phyloP scores from a whole-genome alignment of 805 yeast genomes.

The Yueomyces sinensis region DNA sequence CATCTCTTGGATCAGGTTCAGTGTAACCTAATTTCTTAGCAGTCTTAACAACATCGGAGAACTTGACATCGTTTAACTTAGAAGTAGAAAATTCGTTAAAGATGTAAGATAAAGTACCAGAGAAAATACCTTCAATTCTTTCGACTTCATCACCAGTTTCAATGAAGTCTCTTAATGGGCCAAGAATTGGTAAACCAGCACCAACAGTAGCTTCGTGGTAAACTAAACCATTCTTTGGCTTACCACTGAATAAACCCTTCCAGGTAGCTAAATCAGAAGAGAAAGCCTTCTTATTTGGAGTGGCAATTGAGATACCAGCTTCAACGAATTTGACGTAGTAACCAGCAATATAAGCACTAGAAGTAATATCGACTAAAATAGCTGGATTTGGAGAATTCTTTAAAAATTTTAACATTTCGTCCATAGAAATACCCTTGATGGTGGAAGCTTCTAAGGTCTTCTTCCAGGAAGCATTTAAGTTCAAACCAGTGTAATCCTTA shows the following conservation, averaged over 20 bases:
- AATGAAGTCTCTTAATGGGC: constrained; percentile 76
- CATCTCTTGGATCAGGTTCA: constrained; percentile 99
- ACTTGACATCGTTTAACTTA: constrained; percentile 47
- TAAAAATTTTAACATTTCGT: constrained; percentile 49
- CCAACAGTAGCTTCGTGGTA: constrained; percentile 99
- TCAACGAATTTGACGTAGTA: constrained; percentile 62
- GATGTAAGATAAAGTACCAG: constrained; percentile 90
- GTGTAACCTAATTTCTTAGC: constrained; percentile 93
- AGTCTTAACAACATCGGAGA: constrained; percentile 77
- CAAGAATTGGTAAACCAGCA: constrained; percentile 92
- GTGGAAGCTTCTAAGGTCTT: constrained; percentile 33
- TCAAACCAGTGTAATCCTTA: constrained; percentile 57
- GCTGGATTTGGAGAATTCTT: constrained; percentile 58
- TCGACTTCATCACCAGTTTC: constrained; percentile 88
- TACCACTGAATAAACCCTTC: constrained; percentile 59
- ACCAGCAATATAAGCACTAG: constrained; percentile 64
- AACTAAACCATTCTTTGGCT: constrained; percentile 49
- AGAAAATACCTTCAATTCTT: constrained; percentile 89
- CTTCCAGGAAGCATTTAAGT: constrained; percentile 41
- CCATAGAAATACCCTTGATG: constrained; percentile 35
- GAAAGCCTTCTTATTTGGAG: constrained; percentile 97
- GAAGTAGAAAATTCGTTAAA: constrained; percentile 84
- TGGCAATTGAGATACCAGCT: constrained; percentile 82
- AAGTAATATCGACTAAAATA: constrained; percentile 88
- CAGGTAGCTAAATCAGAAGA: constrained; percentile 64